Conservation (phyloP, 306 rosid species). For the Begonia masoniana region DNA sequence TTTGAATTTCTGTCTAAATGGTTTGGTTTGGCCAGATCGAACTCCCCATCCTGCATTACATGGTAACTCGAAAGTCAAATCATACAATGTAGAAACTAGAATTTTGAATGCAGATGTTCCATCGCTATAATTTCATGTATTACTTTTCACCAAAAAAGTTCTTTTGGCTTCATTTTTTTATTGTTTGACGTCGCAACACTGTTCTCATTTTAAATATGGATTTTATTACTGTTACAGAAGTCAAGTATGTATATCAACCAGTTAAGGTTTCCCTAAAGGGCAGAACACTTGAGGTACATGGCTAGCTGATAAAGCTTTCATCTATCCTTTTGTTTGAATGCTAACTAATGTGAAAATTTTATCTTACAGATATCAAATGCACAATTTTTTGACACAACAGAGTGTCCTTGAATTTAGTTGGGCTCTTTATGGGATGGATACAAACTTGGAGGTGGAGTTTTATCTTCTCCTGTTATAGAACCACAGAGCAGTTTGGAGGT, state of each 20-base stretch:
- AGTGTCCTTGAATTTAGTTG: constrained; percentile 71
- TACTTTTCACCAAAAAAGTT: constrained; percentile 1
- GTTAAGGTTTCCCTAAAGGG: constrained; percentile 52
- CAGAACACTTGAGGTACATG: constrained; percentile 46
- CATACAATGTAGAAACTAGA: background rate
- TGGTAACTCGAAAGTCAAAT: constrained; percentile 28
- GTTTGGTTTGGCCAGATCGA: constrained; percentile 77
- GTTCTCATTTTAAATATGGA: background rate
- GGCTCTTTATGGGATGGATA: constrained; percentile 68
- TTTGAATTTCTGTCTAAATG: constrained; percentile 76
- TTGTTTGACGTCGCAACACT: too few species aligned
- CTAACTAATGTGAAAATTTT: constrained; percentile 11
- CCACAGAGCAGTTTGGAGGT: constrained; percentile 45
- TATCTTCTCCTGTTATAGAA: constrained; percentile 43
- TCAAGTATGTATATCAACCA: constrained; percentile 78
- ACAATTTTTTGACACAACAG: constrained; percentile 64
- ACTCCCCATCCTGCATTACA: constrained; percentile 86
- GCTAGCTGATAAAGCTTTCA: constrained; percentile 3
- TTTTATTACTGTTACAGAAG: constrained; percentile 48
- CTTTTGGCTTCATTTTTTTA: too few species aligned
- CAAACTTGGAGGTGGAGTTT: constrained; percentile 52
- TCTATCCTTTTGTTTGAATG: constrained; percentile 3
- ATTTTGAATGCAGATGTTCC: background rate
- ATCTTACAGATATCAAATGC: constrained; percentile 49
- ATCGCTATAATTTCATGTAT: background rate